Evolutionary conservation across 2,329 filamentous ascomycete genomes (phyloP).

Genomic region (Pestalotiopsis sp.): DNA sequence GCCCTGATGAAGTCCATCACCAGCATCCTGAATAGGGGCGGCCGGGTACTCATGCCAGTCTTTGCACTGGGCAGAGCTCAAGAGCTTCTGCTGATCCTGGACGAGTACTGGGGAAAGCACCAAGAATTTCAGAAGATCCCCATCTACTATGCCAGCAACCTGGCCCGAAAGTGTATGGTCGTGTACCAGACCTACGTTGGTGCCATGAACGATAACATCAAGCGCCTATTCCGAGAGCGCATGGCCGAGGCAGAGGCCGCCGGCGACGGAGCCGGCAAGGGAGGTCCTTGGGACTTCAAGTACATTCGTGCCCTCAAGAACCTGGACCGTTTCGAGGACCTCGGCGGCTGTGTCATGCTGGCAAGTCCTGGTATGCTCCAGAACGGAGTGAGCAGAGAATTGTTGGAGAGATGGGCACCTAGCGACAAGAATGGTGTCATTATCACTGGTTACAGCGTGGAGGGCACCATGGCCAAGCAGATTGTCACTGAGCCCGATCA

Average conservation of each 20-base stretch:
- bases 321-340: constrained; percentile 93
- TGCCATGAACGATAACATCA: constrained; percentile 99
- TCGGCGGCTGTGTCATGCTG: constrained; percentile 95
- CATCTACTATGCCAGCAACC: constrained; percentile 96
- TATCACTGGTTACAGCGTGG: constrained; percentile 97
- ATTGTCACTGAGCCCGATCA: constrained; percentile 94
- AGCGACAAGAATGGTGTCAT: constrained; percentile 97
- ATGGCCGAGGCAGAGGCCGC: constrained; percentile 88
- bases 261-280: constrained; percentile 74
- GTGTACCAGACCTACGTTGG: constrained; percentile 98
- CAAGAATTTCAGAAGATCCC: constrained; percentile 85
- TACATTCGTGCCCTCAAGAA: constrained; percentile 91
- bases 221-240: constrained; percentile 87
- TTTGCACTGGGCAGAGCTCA: constrained; percentile 94
- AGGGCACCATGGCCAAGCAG: constrained; percentile 97
- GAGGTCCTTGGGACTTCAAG: constrained; percentile 95
- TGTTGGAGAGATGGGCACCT: constrained; percentile 94
- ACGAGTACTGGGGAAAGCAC: constrained; percentile 96
- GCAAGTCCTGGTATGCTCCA: constrained; percentile 98
- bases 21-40: constrained; percentile 85
- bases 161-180: constrained; percentile 96
- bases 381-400: constrained; percentile 89
- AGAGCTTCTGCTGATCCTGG: constrained; percentile 89
- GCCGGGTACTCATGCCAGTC: constrained; percentile 90
- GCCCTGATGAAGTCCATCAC: constrained; percentile 96